Base-by-base conservation (phyloP, 768 basidiomycete genomes). In the Phlegmacium glaucopus region DNA sequence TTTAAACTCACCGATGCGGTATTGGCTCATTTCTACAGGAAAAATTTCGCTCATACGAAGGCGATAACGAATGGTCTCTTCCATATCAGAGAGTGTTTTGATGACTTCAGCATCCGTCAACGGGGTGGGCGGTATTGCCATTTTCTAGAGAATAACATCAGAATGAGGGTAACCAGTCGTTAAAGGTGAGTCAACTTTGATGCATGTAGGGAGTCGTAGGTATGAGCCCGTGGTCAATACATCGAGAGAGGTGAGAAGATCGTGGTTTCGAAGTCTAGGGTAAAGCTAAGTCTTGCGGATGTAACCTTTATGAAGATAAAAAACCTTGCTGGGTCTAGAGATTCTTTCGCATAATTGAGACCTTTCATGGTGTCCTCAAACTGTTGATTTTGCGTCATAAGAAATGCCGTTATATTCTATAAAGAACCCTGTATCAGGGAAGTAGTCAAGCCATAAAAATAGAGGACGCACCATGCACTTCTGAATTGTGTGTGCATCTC, bases 151-250 rank as follows among this genome's bases (percentile, higher is more conserved):
- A 10, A 22, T 22, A n/a, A 5, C 22, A 30, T 29, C 30, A 8
- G 35, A 41, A 29, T 48, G 43, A 49, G 13, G 42, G 13, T 26
- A 41, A 56, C 47, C n/a, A 47, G 54, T n/a, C 4, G 32, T 32
- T 32, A 22, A 29, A 11, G 22, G 22, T 3, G 22, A 16, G 44
- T 54, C 16, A 44, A 90, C 91, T 80, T 88, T 90, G 62, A 95
- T 86, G 43, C 72, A 74, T 2, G 82, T 77, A 13, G 95, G 94
- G 12, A 98, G 78, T 22, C 91, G 76, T 32, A 82, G 73, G 61
- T 97, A 98, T 12, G 88, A 84, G 0, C 94, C 94, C 10, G 83
- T 84, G 1, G 88, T 88, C 27, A 96, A 74, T 45, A 97, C 88
- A 55, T 94, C 88, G 30, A 97, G 69, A 17, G 94, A 94, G 1